A percentile compares a stretch with the other conserved stretches of the same genome.
Conservation (phyloP, 441 rosid species). For the Croton laevigatus region DNA sequence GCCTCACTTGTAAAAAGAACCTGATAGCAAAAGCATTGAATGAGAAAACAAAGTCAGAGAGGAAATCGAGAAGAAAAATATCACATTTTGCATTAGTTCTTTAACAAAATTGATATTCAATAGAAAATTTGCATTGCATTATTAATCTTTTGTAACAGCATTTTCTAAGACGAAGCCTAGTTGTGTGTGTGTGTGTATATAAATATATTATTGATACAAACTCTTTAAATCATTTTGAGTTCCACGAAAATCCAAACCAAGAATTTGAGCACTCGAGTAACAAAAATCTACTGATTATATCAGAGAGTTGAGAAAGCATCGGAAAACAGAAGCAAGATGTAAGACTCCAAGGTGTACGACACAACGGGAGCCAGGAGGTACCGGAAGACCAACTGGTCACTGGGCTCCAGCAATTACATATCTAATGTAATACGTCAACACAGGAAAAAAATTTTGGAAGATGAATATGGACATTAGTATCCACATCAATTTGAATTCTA, state of each 20-base stretch:
- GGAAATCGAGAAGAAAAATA: neutral
- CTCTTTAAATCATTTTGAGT: neutral
- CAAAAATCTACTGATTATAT: neutral
- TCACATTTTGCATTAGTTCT: neutral
- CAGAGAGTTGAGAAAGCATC: neutral
- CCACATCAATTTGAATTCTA: too few species aligned
- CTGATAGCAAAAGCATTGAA: slow-evolving; percentile 28
- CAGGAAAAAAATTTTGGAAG: neutral
- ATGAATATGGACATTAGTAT: too few species aligned
- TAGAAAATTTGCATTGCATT: neutral
- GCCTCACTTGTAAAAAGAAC: slow-evolving; percentile 30
- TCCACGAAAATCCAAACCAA: neutral
- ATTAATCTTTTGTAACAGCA: too few species aligned
- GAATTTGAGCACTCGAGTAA: neutral
- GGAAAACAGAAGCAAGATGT: neutral
- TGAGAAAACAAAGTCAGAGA: slow-evolving; percentile 20
- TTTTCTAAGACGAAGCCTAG: neutral
- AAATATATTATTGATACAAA: neutral
- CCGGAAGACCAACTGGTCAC: neutral
- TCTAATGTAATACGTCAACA: neutral
- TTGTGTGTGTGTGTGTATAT: neutral
- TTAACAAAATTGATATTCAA: neutral
- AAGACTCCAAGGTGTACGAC: neutral
- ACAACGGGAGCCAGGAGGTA: too few species aligned
- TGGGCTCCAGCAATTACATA: neutral